phyloP scores from a whole-genome alignment of 176 grass and related monocot species.

The Juncus effusus region DNA sequence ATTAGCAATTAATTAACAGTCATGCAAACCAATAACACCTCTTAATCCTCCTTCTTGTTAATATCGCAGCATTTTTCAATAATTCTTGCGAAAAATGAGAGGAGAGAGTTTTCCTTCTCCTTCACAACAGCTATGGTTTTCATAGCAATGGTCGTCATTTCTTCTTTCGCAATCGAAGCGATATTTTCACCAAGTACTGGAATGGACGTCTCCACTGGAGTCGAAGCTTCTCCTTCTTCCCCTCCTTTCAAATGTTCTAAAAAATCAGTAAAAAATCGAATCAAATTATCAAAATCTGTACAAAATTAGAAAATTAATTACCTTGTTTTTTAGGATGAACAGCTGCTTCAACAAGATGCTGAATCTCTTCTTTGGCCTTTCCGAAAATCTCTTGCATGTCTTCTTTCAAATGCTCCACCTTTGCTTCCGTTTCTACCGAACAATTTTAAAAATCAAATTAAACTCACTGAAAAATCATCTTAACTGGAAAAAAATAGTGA shows the following conservation, averaged over 20 bases:
- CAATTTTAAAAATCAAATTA: constrained; percentile 1
- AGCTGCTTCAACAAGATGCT: too few species aligned
- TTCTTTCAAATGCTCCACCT: not conserved
- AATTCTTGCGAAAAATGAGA: constrained; percentile 12
- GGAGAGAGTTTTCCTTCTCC: constrained; percentile 1
- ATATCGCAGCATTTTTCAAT: constrained; percentile 21
- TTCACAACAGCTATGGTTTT: not conserved
- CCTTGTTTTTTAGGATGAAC: too few species aligned
- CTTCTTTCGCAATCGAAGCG: too few species aligned
- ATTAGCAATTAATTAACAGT: not conserved
- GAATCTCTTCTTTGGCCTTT: not conserved
- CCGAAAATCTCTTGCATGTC: not conserved
- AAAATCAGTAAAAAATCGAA: too few species aligned
- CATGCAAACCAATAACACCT: not conserved
- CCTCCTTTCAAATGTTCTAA: not conserved
- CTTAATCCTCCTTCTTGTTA: constrained; percentile 26
- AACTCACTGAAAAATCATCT: not conserved
- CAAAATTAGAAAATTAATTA: too few species aligned
- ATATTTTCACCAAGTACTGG: not conserved
- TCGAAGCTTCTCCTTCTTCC: not conserved
- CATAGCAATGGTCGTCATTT: too few species aligned
- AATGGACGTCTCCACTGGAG: not conserved
- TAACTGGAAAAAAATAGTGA: not conserved
- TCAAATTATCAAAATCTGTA: too few species aligned
- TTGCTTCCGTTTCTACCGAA: not conserved